Conservation (phyloP, 257 asterid species). For the Solanum rostratum region DNA sequence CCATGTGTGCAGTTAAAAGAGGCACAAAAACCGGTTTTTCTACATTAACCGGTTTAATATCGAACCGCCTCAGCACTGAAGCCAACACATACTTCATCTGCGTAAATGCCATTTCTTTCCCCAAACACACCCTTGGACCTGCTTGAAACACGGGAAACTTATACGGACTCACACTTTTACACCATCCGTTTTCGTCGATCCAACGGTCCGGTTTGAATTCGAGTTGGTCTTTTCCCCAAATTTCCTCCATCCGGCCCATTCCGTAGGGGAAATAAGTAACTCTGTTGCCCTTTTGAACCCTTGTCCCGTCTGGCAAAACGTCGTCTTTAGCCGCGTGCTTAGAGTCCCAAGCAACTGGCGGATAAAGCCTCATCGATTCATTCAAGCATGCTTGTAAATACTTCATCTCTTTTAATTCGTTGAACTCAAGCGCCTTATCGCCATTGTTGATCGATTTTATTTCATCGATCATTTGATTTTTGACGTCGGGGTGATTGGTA, state of each 20-base stretch:
- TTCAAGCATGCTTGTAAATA: constrained; percentile 46
- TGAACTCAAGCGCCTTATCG: not conserved
- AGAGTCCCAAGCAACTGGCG: constrained; percentile 88
- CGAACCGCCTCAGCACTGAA: constrained; percentile 32
- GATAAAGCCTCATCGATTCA: constrained; percentile 77
- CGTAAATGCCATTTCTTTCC: constrained; percentile 11
- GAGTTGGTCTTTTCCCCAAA: constrained; percentile 12
- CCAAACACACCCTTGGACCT: constrained; percentile 13
- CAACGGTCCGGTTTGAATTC: constrained; percentile 19
- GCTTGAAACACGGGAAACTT: constrained; percentile 10
- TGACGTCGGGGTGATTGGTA: not conserved
- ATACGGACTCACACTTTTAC: not conserved
- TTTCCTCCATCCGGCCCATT: constrained; percentile 9
- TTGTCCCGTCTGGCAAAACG: constrained; percentile 66
- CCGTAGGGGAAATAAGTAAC: constrained; percentile 1
- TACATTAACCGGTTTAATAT: constrained; percentile 17
- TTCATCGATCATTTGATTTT: not conserved
- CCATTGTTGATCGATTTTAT: not conserved
- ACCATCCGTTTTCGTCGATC: not conserved
- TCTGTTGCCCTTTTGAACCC: not conserved
- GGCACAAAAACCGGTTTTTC: constrained; percentile 45
- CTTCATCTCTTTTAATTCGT: constrained; percentile 33
- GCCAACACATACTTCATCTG: constrained; percentile 7
- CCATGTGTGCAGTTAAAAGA: constrained; percentile 49
- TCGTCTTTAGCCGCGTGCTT: constrained; percentile 25